A percentile compares a stretch with the other conserved stretches of the same genome.
Conservation (phyloP, 768 basidiomycete genomes). For the Leccinellum rugosiceps region DNA sequence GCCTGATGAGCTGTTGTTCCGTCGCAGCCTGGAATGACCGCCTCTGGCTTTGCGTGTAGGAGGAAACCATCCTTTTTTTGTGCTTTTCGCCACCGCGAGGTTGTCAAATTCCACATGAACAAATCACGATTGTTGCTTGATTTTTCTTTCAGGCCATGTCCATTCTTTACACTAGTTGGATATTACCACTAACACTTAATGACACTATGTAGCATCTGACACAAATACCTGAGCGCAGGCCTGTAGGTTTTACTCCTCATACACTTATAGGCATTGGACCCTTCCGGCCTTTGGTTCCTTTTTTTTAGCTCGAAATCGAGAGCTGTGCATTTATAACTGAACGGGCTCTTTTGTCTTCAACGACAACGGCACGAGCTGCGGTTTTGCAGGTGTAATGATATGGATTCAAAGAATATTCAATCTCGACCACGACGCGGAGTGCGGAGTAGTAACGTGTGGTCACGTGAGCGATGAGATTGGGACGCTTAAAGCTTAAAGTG, state of each 20-base stretch:
- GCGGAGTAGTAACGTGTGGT: neutral
- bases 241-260: no score
- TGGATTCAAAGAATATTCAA: no score
- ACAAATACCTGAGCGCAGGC: no score
- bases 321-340: no score
- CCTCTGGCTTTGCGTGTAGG: neutral
- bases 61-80: neutral
- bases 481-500: neutral
- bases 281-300: no score
- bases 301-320: no score
- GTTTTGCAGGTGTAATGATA: no score
- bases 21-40: neutral
- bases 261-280: no score
- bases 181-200: neutral
- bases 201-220: no score
- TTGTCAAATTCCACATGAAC: neutral
- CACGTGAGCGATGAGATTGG: slow-evolving; percentile 28
- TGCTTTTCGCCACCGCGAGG: neutral
- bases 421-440: neutral
- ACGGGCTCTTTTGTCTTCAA: no score
- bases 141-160: neutral
- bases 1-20: neutral
- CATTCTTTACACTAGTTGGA: neutral
- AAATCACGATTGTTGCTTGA: neutral
- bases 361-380: no score